Conservation (phyloP, 257 asterid genomes). For the Scutellaria galericulata region DNA sequence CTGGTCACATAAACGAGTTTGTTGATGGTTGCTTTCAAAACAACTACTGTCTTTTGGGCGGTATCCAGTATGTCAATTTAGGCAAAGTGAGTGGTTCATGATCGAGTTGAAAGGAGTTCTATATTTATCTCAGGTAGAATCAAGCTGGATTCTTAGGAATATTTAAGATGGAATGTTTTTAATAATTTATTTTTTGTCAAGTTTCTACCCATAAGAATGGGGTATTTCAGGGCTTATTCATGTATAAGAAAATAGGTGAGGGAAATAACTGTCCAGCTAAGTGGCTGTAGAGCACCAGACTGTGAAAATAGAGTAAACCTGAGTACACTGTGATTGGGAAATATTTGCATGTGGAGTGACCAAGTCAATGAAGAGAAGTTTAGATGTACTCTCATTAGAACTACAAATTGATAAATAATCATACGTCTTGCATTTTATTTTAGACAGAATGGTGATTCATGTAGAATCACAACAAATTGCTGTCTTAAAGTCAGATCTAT, state of each 20-base stretch:
- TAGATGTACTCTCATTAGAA: neutral
- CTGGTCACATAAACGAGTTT: neutral
- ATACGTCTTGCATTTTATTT: neutral
- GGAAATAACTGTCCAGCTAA: neutral
- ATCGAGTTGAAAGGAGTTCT: too few relatives aligned
- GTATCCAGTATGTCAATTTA: neutral
- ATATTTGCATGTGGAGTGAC: neutral
- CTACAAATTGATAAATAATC: neutral
- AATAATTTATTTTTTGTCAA: neutral
- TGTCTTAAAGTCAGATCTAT: too few relatives aligned
- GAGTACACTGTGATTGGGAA: neutral
- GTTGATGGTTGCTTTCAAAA: neutral
- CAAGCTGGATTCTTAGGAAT: too few relatives aligned
- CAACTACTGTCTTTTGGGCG: neutral
- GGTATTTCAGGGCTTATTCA: neutral
- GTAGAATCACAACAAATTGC: too few relatives aligned
- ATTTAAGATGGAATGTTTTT: neutral
- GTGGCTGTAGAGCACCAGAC: neutral
- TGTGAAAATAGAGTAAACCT: constrained; percentile 1
- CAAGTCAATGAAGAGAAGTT: constrained; percentile 1
- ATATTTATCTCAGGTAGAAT: neutral
- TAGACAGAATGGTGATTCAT: neutral
- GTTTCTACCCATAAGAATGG: neutral
- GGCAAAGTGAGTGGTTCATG: too few relatives aligned
- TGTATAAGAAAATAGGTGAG: neutral